Evolutionary conservation across 148 eudicot genomes (phyloP), one percentile per base, ranked within the genome.

Genomic region (Mesembryanthemum crystallinum): DNA sequence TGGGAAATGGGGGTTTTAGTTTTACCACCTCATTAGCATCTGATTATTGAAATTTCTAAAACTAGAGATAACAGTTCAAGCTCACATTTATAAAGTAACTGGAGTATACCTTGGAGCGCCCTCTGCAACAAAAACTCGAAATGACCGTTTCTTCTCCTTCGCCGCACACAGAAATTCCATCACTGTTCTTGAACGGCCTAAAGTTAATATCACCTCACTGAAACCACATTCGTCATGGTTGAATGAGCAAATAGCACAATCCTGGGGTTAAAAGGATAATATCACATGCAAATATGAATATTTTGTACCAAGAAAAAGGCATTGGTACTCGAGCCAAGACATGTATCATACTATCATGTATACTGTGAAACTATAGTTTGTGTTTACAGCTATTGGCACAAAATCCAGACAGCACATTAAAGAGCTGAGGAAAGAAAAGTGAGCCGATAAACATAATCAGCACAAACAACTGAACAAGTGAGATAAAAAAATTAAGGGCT

Each of bases 191-290:
- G 99, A 95, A 80, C 91, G 92, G 75, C 99, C 99, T 69, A 95
- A 71, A 28, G 99, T 95, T 82, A 95, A 86, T 79, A 95, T 95
- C 57, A 95, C 99, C 91, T 95, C 99, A 81, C 99, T 95, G 96
- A 64, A 83, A 76, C 73, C 25, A 75, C 64, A 83, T 75, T 78
- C 27, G 37, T 42, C 35, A 75, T 33, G 25, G 42, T 72, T 72
- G 39, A 81, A 67, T 66, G 68, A 81, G 73, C 73, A 57, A 37
- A 67, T 59, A 68, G 20, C 54, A 71, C 61, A 76, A 47, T 30
- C 51, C 55, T 33, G 17, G 47, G 61, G 47, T 71, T 64, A n/a
- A 58, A 77, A 20, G 59, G 24, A 80, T 25, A 60, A 24, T 35
- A 69, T 69, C 63, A 57, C 64, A 66, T 42, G 76, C 51, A 80